These are phyloP conservation scores for Chernovozyma sophiae-reginae DNA, from an alignment of 1,139 yeast species.

Conservation along the genomic window DNA sequence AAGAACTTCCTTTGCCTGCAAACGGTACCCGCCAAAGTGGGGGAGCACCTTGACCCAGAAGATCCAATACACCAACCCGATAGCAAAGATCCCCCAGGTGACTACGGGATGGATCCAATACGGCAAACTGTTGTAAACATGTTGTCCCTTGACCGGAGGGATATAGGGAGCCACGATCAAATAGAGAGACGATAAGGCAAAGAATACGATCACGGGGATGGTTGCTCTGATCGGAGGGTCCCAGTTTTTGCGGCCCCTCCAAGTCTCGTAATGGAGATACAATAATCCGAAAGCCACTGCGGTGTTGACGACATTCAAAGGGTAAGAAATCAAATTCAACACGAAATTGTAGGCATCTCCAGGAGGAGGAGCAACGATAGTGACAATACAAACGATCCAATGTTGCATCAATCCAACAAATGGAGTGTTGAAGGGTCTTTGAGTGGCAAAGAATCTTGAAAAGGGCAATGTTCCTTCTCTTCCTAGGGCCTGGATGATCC, in stretches of 20 bases:
- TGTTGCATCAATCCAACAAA: conserved; percentile 60
- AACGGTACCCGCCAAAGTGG: conserved; percentile 49
- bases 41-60: conserved; percentile 66
- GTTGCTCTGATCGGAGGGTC: conserved; percentile 72
- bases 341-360: conserved; percentile 49
- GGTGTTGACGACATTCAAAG: conserved; percentile 50
- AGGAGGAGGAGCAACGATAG: conserved; percentile 48
- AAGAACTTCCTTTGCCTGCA: conserved; percentile 55
- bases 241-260: conserved; percentile 58
- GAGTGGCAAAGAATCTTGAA: conserved; percentile 41
- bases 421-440: conserved; percentile 42
- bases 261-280: conserved; percentile 40
- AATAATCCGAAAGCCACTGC: conserved; percentile 41
- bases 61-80: conserved; percentile 71
- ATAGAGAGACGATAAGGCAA: conserved; percentile 65
- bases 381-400: conserved; percentile 46
- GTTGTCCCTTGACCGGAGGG: conserved; percentile 66
- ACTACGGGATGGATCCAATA: conserved; percentile 83
- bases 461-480: conserved; percentile 48
- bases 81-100: conserved; percentile 71
- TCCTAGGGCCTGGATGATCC: conserved; percentile 46
- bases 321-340: conserved; percentile 46
- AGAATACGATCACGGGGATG: conserved; percentile 58
- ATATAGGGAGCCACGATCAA: conserved; percentile 77
- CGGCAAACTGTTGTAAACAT: conserved; percentile 63